A percentile compares a stretch with the other conserved stretches of the same genome.
Evolutionary conservation across 352 stramenopile species (phyloP).

Genomic region (Globisporangium polare): DNA sequence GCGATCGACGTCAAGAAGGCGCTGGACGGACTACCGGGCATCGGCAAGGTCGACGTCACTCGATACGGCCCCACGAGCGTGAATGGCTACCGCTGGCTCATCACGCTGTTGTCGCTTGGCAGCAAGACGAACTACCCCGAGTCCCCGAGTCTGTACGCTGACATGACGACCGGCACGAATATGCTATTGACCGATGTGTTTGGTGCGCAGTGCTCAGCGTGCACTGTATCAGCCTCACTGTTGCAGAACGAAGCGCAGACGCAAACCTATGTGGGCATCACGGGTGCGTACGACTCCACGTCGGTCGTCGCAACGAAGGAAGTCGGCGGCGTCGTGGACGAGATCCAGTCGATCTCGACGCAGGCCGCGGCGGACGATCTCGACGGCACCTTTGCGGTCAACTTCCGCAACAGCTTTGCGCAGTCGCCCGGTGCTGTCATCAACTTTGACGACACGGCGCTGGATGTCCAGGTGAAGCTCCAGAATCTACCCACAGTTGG

Average conservation of each 20-base stretch:
- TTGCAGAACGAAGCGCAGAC: constrained; percentile 35
- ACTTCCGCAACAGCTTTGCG: constrained; percentile 52
- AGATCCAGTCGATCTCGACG: constrained; percentile 62
- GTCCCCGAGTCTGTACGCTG: constrained; percentile 54
- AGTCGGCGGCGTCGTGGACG: constrained; percentile 49
- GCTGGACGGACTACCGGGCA: constrained; percentile 40
- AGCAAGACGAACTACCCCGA: constrained; percentile 38
- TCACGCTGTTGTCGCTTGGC: constrained; percentile 69
- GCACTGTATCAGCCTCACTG: constrained; percentile 31
- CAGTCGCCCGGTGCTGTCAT: constrained; percentile 42
- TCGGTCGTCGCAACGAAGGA: constrained; percentile 50
- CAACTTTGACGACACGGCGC: constrained; percentile 66
- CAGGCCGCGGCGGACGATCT: constrained; percentile 36
- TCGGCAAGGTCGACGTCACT: constrained; percentile 53
- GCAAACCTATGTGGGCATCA: constrained; percentile 25
- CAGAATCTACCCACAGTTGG: constrained; percentile 63
- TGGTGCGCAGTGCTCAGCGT: constrained; percentile 36
- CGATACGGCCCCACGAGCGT: constrained; percentile 45
- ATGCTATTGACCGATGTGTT: constrained; percentile 42
- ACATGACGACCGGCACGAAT: constrained; percentile 38
- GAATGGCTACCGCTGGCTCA: constrained; percentile 63
- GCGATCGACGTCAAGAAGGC: constrained; percentile 43
- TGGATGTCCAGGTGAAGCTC: constrained; percentile 71
- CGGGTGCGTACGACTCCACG: constrained; percentile 34
- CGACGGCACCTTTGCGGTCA: constrained; percentile 51